Percentiles rank a stretch among this genome's conserved stretches.
phyloP scores from a whole-genome alignment of 352 stramenopile species.

The Pythium angustatum region DNA sequence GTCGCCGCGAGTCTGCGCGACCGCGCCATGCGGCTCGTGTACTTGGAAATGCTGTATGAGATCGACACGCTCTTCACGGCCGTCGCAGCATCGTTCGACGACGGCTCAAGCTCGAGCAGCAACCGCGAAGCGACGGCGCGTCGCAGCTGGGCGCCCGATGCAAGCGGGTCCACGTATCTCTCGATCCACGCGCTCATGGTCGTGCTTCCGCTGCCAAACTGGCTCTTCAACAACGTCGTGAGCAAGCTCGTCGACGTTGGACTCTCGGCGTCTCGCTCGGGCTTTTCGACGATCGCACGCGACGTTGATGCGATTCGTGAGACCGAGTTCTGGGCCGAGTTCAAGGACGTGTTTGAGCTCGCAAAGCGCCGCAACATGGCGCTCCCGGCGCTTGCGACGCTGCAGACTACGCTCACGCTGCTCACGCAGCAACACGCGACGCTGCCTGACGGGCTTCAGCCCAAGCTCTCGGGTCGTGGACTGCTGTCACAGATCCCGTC shows the following conservation, averaged over 20 bases:
- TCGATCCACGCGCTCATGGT: constrained; percentile 67
- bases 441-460: neutral
- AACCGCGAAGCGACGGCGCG: constrained; percentile 4
- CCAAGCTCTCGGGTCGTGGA: constrained; percentile 42
- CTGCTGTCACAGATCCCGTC: constrained; percentile 54
- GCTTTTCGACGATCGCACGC: constrained; percentile 49
- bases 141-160: constrained; percentile 49
- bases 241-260: constrained; percentile 62
- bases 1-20: constrained; percentile 61
- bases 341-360: constrained; percentile 77
- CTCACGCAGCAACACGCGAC: constrained; percentile 18
- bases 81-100: constrained; percentile 36
- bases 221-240: constrained; percentile 64
- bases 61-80: constrained; percentile 56
- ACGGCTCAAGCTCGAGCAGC: constrained; percentile 3
- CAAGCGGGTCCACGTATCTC: constrained; percentile 58
- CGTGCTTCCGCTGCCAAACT: constrained; percentile 71
- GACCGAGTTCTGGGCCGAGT: constrained; percentile 68
- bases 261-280: constrained; percentile 32
- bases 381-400: constrained; percentile 49
- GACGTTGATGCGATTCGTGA: constrained; percentile 48
- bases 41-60: constrained; percentile 66
- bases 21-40: constrained; percentile 65
- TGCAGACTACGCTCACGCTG: constrained; percentile 47
- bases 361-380: constrained; percentile 42